These are phyloP conservation scores for Microdochium nivale DNA, from an alignment of 2,329 filamentous ascomycete species.

Conservation along the genomic window DNA sequence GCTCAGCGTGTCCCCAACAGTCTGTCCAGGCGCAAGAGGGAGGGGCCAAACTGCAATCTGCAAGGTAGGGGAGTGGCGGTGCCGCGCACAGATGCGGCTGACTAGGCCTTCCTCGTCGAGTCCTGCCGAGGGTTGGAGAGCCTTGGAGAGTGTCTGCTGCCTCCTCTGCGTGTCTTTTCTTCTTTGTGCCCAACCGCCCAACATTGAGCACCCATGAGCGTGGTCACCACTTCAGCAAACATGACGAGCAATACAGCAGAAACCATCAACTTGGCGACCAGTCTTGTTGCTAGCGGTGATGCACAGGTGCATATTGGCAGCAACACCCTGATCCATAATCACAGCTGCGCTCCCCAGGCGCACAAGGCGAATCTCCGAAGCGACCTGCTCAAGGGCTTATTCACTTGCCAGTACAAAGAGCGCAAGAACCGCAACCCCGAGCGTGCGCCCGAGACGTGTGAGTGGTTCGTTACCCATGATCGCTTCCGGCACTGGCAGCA, in stretches of 20 bases:
- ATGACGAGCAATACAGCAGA: background rate
- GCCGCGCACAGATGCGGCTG: too few relatives aligned
- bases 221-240: too few relatives aligned
- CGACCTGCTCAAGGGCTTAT: background rate
- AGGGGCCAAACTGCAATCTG: too few relatives aligned
- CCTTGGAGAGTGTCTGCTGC: too few relatives aligned
- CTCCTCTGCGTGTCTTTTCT: too few relatives aligned
- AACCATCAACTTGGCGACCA: background rate
- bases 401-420: background rate
- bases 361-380: background rate
- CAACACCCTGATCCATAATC: background rate
- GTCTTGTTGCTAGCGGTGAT: background rate
- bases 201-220: too few relatives aligned
- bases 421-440: slow-evolving; percentile 1
- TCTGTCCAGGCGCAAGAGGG: too few relatives aligned
- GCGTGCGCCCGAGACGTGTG: slow-evolving; percentile 6
- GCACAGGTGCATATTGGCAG: background rate
- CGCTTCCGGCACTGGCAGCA: slow-evolving; percentile 1
- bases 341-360: background rate
- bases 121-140: too few relatives aligned
- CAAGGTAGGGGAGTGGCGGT: too few relatives aligned
- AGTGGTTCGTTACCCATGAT: slow-evolving; percentile 8
- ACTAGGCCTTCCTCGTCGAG: too few relatives aligned
- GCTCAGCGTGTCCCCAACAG: too few relatives aligned
- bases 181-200: too few relatives aligned